A percentile compares a stretch with the other conserved stretches of the same genome.
phyloP scores from a whole-genome alignment of 352 stramenopile genomes.

The Pythium plurisporium region DNA sequence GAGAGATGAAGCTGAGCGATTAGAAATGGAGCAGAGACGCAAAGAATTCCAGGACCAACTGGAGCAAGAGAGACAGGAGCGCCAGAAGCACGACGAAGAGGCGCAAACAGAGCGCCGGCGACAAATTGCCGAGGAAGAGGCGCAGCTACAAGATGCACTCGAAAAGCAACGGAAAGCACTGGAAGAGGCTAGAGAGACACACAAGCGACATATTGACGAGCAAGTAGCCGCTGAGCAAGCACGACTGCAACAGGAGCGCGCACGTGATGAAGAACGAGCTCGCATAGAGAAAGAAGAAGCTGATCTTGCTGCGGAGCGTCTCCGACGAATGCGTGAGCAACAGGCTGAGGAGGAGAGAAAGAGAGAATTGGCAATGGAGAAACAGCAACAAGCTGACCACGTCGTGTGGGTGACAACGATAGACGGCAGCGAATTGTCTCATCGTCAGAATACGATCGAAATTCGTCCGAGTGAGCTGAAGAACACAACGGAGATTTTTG shows the following conservation, averaged over 20 bases:
- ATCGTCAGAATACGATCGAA: neutral
- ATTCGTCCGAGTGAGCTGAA: too few relatives aligned
- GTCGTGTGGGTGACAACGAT: too few relatives aligned
- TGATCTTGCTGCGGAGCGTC: constrained; percentile 11
- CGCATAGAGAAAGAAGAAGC: constrained; percentile 18
- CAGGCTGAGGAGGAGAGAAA: constrained; percentile 17
- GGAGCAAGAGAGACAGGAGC: constrained; percentile 26
- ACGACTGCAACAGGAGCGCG: constrained; percentile 11
- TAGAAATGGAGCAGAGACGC: constrained; percentile 30
- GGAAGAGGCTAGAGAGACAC: constrained; percentile 27
- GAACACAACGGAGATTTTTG: too few relatives aligned
- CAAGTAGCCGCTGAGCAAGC: constrained; percentile 20
- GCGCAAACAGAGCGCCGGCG: constrained; percentile 24
- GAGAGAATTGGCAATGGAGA: too few relatives aligned
- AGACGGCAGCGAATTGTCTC: neutral
- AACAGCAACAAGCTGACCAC: too few relatives aligned
- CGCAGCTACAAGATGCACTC: constrained; percentile 29
- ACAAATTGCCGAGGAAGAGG: constrained; percentile 29
- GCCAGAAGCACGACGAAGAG: constrained; percentile 35
- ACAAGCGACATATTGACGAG: constrained; percentile 26
- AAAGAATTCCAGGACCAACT: constrained; percentile 45
- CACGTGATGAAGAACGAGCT: constrained; percentile 20
- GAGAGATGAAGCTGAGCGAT: constrained; percentile 35
- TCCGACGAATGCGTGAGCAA: constrained; percentile 24
- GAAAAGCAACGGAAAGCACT: constrained; percentile 29